A percentile compares a stretch with the other conserved stretches of the same genome.
Evolutionary conservation across 2,329 filamentous ascomycete species (phyloP).

Genomic region (Polytolypa hystricis): DNA sequence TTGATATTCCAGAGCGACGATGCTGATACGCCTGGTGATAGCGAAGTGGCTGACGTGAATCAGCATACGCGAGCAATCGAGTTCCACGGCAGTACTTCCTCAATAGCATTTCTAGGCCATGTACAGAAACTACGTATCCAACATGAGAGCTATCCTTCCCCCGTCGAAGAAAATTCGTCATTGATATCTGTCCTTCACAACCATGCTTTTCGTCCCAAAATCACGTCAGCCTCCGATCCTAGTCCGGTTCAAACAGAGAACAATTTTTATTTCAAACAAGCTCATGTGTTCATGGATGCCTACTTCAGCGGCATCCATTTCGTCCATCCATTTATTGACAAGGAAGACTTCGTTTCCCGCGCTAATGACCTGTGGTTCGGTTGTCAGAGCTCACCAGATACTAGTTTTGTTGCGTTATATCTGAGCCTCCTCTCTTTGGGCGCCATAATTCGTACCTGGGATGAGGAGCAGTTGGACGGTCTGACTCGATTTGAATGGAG

Average conservation of each 20-base stretch:
- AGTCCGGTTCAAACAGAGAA: conserved; percentile 16
- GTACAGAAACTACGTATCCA: conserved; percentile 25
- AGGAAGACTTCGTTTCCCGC: conserved; percentile 32
- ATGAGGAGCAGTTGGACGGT: conserved; percentile 34
- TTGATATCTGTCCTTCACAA: conserved; percentile 38
- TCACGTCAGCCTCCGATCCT: conserved; percentile 11
- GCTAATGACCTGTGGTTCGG: conserved; percentile 37
- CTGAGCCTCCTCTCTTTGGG: conserved; percentile 39
- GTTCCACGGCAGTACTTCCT: conserved; percentile 40
- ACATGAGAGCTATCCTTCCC: conserved; percentile 11
- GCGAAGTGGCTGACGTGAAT: conserved; percentile 36
- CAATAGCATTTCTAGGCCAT: conserved; percentile 35
- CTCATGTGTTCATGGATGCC: conserved; percentile 35
- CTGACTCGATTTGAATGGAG: conserved; percentile 38
- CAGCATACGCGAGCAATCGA: conserved; percentile 37
- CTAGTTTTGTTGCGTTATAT: conserved; percentile 39
- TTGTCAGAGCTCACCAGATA: conserved; percentile 18
- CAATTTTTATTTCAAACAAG: conserved; percentile 35
- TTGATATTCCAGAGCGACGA: too few relatives aligned
- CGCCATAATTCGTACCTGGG: conserved; percentile 35
- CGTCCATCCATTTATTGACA: conserved; percentile 39
- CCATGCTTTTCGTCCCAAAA: conserved; percentile 29
- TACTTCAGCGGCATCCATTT: conserved; percentile 41
- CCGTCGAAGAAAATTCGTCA: conserved; percentile 22
- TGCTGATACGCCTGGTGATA: conserved; percentile 16